Conservation (phyloP, 2,329 filamentous ascomycete species). For the Colletotrichum gloeosporioides region DNA sequence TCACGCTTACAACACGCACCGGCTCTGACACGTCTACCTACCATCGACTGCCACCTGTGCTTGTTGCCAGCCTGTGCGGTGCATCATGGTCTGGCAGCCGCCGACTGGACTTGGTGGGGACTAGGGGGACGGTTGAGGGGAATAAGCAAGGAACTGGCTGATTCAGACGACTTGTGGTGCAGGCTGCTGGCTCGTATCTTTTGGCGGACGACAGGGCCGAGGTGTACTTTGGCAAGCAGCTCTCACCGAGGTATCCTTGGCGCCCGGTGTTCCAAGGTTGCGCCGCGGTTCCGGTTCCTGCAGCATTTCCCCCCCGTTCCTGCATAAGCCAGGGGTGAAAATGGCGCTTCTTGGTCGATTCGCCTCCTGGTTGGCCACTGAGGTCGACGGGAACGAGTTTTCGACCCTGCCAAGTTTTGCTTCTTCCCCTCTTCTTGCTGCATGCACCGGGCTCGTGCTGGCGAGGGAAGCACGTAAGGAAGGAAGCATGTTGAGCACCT, state of each 20-base stretch:
- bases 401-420: background rate
- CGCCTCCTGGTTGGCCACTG: background rate
- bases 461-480: background rate
- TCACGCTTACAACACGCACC: background rate
- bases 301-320: slow-evolving; percentile 19
- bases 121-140: background rate
- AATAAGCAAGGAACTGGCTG: slow-evolving; percentile 4
- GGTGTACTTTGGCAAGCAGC: background rate
- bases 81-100: slow-evolving; percentile 2
- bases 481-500: background rate
- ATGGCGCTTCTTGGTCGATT: slow-evolving; percentile 18
- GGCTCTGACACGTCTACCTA: background rate
- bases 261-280: slow-evolving; percentile 15
- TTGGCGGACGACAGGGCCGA: background rate
- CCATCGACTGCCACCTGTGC: slow-evolving; percentile 16
- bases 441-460: background rate
- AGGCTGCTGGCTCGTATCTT: background rate
- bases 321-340: slow-evolving; percentile 22
- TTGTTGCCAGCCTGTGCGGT: slow-evolving; percentile 1
- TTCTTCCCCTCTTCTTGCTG: slow-evolving; percentile 2
- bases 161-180: background rate
- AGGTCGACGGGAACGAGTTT: background rate
- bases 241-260: background rate
- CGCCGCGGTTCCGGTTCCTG: slow-evolving; percentile 20
- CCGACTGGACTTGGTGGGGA: slow-evolving; percentile 4